A percentile compares a stretch with the other conserved stretches of the same genome.
phyloP scores from a whole-genome alignment of 106 monocot genomes.

The Agapanthus africanus region DNA sequence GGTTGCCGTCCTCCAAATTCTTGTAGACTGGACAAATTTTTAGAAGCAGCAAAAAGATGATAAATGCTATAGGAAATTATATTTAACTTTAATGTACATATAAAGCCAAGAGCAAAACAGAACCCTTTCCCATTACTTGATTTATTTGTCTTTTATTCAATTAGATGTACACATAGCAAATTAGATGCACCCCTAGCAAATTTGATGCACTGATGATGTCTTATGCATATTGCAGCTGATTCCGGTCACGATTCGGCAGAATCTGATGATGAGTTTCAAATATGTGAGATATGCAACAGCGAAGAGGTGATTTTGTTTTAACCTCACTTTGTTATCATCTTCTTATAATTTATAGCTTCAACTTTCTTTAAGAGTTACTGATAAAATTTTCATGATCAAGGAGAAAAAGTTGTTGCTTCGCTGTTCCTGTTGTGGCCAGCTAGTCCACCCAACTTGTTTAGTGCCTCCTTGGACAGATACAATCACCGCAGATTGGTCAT shows the following conservation, averaged over 20 bases:
- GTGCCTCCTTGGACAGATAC: slow-evolving; percentile 64
- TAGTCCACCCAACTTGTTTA: slow-evolving; percentile 77
- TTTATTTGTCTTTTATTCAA: background rate
- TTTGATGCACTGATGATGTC: slow-evolving; percentile 3
- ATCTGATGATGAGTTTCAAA: slow-evolving; percentile 96
- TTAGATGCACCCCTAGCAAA: too few relatives aligned
- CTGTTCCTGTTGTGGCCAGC: slow-evolving; percentile 89
- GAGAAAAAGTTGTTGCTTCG: slow-evolving; percentile 75
- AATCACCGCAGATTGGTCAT: slow-evolving; percentile 70
- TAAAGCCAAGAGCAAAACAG: too few relatives aligned
- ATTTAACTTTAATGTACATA: too few relatives aligned
- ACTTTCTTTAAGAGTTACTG: too few relatives aligned
- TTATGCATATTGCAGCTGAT: slow-evolving; percentile 53
- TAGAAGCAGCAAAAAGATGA: too few relatives aligned
- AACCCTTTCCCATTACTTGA: too few relatives aligned
- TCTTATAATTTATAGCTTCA: too few relatives aligned
- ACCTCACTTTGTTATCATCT: slow-evolving; percentile 13
- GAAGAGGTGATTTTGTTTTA: slow-evolving; percentile 66
- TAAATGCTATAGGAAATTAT: too few relatives aligned
- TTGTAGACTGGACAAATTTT: too few relatives aligned
- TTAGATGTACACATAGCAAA: background rate
- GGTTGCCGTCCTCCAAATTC: too few relatives aligned
- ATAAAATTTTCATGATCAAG: slow-evolving; percentile 29
- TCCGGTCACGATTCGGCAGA: slow-evolving; percentile 73
- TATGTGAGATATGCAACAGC: slow-evolving; percentile 82